These are phyloP conservation scores for Pseudogymnoascus sp. DNA, from an alignment of 2,329 filamentous ascomycete species.

Conservation along the genomic window DNA sequence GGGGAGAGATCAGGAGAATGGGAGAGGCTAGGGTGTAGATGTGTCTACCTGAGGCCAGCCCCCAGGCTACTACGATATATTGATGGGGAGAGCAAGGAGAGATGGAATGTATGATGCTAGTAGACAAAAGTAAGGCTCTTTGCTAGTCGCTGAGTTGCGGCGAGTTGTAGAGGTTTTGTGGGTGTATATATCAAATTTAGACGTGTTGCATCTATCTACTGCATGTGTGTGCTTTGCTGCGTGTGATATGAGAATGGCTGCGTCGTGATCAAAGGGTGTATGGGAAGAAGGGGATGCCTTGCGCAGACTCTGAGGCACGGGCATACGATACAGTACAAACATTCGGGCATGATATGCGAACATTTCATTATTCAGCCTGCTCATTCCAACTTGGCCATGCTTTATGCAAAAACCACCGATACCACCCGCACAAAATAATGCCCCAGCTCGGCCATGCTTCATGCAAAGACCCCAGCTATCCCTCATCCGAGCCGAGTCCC, in stretches of 20 bases:
- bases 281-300: background rate
- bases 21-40: background rate
- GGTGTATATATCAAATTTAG: constrained; percentile 1
- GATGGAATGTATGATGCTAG: background rate
- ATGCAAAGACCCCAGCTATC: background rate
- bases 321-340: background rate
- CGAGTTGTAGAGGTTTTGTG: background rate
- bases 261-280: background rate
- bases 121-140: background rate
- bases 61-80: background rate
- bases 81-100: background rate
- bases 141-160: background rate
- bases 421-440: background rate
- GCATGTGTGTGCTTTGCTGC: background rate
- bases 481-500: background rate
- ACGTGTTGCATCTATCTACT: background rate
- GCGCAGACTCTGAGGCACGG: background rate
- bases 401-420: background rate
- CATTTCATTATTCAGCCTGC: background rate
- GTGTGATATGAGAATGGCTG: background rate
- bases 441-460: background rate
- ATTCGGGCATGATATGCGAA: background rate
- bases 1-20: background rate
- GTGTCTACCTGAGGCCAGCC: background rate
- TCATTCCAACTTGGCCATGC: background rate